Conservation (phyloP, 371 early-diverging fungal genomes). For the Haplosporangium sp. region DNA sequence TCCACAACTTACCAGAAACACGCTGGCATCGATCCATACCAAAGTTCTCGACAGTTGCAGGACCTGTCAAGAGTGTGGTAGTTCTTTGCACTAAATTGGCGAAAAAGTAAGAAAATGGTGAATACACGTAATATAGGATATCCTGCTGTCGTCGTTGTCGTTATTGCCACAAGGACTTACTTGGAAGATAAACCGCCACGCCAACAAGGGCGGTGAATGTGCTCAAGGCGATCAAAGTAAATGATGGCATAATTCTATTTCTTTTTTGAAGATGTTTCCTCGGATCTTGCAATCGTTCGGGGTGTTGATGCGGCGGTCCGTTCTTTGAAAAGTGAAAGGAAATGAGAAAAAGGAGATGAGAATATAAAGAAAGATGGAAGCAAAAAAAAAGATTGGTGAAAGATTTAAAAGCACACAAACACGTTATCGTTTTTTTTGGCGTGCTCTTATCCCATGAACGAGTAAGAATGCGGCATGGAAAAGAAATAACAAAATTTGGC, state of each 20-base stretch:
- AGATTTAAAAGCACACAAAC: no score
- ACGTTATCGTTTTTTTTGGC: no score
- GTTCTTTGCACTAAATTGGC: slow-evolving; percentile 37
- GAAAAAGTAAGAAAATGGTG: no score
- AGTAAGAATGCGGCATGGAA: no score
- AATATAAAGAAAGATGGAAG: no score
- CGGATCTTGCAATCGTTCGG: neutral
- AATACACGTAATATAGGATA: no score
- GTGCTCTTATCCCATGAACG: no score
- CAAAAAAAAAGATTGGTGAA: no score
- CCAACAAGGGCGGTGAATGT: slow-evolving; percentile 35
- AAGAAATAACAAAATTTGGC: no score
- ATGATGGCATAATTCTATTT: neutral
- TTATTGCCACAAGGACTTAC: slow-evolving; percentile 20
- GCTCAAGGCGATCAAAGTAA: slow-evolving; percentile 24
- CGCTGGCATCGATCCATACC: slow-evolving; percentile 51
- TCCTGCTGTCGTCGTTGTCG: no score
- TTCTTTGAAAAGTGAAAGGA: neutral
- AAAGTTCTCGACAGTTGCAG: slow-evolving; percentile 36
- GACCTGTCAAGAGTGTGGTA: slow-evolving; percentile 31
- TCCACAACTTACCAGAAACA: slow-evolving; percentile 29
- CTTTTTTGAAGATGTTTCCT: neutral
- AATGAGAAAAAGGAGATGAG: neutral
- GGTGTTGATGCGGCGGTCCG: neutral
- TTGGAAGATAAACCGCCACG: slow-evolving; percentile 45